Conservation (phyloP, 1,284 basidiomycete genomes). For the Ustilago loliicola region DNA sequence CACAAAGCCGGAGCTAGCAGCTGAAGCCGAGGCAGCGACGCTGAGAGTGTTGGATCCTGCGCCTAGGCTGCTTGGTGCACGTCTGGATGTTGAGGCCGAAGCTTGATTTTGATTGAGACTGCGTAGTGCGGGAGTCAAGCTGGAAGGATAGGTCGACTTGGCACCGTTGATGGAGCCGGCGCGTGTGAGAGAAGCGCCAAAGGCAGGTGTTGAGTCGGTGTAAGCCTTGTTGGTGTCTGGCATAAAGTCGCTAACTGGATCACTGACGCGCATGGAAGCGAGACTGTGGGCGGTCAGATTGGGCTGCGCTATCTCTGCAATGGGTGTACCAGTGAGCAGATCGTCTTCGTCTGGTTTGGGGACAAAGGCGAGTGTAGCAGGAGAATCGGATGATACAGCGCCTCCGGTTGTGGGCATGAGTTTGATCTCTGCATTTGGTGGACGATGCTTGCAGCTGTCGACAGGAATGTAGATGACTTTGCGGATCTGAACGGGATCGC, state of each 20-base stretch:
- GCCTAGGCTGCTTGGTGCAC: conserved; percentile 28
- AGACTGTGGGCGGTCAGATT: conserved; percentile 19
- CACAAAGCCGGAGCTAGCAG: conserved; percentile 45
- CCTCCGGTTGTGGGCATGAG: conserved; percentile 25
- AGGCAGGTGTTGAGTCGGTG: conserved; percentile 16
- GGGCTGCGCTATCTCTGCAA: conserved; percentile 23
- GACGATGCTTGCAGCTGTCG: conserved; percentile 60
- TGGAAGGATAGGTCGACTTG: conserved; percentile 25
- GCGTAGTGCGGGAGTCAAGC: conserved; percentile 32
- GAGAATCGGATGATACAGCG: conserved; percentile 22
- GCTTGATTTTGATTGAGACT: conserved; percentile 22
- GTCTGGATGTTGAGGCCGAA: conserved; percentile 1
- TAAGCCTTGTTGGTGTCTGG: conserved; percentile 57
- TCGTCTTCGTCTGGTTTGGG: conserved; percentile 42
- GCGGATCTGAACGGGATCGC: conserved; percentile 66
- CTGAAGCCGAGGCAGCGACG: conserved; percentile 36
- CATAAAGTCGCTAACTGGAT: conserved; percentile 47
- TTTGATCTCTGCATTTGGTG: conserved; percentile 56
- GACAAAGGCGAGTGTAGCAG: conserved; percentile 38
- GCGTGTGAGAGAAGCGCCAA: conserved; percentile 27
- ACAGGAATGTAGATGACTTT: conserved; percentile 66
- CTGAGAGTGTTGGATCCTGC: conserved; percentile 36
- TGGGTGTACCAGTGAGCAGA: conserved; percentile 29
- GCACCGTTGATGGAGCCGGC: conserved; percentile 23
- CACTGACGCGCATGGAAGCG: conserved; percentile 23